Evolutionary conservation across 208 protist genomes (phyloP).

Genomic region (Leishmania major): DNA sequence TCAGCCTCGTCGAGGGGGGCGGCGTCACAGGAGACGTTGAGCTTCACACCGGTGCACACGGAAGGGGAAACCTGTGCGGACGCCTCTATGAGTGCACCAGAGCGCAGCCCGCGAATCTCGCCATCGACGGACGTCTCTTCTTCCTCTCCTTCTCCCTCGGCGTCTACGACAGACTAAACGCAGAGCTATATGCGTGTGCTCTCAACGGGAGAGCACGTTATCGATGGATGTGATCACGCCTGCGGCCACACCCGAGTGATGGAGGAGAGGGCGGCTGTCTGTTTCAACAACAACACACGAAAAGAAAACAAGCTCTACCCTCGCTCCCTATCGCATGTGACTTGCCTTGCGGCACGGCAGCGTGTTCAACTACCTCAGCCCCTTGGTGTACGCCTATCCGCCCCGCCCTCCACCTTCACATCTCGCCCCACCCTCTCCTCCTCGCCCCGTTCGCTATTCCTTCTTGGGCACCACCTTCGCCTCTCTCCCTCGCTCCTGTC

Average conservation of each 20-base stretch:
- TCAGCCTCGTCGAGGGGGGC: constrained; percentile 1
- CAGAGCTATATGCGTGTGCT: background rate
- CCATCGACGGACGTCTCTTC: constrained; percentile 8
- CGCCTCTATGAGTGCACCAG: constrained; percentile 18
- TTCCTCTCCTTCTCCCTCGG: background rate
- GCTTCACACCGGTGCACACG: constrained; percentile 1
- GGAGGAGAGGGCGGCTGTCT: background rate
- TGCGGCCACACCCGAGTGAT: background rate
- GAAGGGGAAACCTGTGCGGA: constrained; percentile 13
- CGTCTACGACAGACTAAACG: background rate
- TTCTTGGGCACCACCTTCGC: background rate
- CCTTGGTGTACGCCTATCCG: background rate
- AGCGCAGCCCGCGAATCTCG: background rate
- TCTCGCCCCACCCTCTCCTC: background rate
- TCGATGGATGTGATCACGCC: background rate
- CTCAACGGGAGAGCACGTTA: background rate
- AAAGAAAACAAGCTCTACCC: background rate
- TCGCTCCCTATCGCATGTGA: background rate
- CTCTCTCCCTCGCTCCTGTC: background rate
- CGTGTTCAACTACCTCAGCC: background rate
- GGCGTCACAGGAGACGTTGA: constrained; percentile 4
- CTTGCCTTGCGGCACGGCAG: background rate
- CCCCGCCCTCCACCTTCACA: no score
- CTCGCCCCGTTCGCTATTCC: background rate
- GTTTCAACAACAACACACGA: background rate